phyloP scores from a whole-genome alignment of 805 yeast species.

The Zygoascus biomembranicola region DNA sequence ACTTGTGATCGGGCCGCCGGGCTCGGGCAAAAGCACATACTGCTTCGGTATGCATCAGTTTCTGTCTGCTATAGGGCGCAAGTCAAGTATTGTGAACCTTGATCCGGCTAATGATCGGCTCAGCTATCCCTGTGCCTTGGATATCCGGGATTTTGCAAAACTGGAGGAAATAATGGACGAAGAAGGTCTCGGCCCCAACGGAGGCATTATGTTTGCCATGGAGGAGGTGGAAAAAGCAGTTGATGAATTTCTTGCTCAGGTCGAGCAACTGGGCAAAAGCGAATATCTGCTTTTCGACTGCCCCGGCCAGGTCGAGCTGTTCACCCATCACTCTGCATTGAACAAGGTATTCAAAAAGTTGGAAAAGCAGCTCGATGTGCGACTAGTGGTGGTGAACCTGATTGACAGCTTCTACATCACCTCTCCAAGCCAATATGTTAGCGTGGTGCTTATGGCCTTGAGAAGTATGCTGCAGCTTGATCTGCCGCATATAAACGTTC shows the following conservation, averaged over 20 bases:
- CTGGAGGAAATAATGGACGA: constrained; percentile 73
- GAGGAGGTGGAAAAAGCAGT: constrained; percentile 49
- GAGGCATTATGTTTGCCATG: constrained; percentile 83
- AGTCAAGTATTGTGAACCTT: constrained; percentile 72
- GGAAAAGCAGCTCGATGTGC: constrained; percentile 54
- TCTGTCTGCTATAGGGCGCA: constrained; percentile 87
- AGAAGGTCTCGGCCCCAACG: constrained; percentile 72
- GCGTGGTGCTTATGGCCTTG: constrained; percentile 68
- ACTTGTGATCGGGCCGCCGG: constrained; percentile 96
- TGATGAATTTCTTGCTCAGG: constrained; percentile 48
- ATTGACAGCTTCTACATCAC: constrained; percentile 78
- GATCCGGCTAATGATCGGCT: constrained; percentile 84
- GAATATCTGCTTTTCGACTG: constrained; percentile 77
- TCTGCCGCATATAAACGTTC: constrained; percentile 86
- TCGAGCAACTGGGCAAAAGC: constrained; percentile 47
- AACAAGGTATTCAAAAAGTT: constrained; percentile 56
- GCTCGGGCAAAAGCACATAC: constrained; percentile 93
- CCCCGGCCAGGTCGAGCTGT: constrained; percentile 94
- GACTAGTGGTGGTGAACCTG: constrained; percentile 67
- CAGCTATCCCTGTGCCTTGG: constrained; percentile 66
- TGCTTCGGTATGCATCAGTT: constrained; percentile 90
- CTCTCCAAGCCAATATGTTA: constrained; percentile 81
- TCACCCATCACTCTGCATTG: constrained; percentile 79
- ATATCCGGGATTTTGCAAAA: constrained; percentile 68
- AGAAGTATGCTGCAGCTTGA: constrained; percentile 91